phyloP scores from a whole-genome alignment of 371 early-diverging fungal species.

The Umbelopsis sp. region DNA sequence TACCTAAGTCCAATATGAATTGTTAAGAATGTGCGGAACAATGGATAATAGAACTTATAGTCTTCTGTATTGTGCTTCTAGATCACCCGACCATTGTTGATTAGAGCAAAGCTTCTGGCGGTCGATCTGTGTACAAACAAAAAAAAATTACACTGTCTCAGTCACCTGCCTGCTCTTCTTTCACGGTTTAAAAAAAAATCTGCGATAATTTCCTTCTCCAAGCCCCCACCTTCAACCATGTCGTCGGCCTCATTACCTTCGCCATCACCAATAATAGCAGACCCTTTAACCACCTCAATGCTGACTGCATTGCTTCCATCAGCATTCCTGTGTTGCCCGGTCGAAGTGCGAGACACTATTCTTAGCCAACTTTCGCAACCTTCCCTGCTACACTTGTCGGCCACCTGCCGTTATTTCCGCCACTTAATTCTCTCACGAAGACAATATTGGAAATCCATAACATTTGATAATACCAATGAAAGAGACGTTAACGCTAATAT shows the following conservation, averaged over 20 bases:
- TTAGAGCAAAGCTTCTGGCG: neutral
- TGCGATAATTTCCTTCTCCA: neutral
- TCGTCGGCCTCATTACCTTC: constrained; percentile 3
- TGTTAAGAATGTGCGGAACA: neutral
- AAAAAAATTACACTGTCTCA: neutral
- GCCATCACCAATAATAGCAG: constrained; percentile 3
- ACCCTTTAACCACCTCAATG: neutral
- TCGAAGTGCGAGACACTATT: constrained; percentile 10
- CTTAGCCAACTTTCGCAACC: constrained; percentile 7
- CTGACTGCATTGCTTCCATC: constrained; percentile 1
- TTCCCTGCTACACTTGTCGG: constrained; percentile 6
- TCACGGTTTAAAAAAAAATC: neutral
- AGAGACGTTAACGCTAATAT: neutral
- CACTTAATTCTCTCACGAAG: constrained; percentile 10
- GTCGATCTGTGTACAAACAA: neutral
- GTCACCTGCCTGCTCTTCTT: neutral
- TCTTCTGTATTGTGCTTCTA: neutral
- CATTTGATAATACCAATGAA: neutral
- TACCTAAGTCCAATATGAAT: too few species aligned
- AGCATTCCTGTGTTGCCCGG: neutral
- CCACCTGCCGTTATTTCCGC: constrained; percentile 15
- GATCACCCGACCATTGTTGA: too few species aligned
- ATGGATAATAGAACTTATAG: neutral
- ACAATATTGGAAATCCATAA: constrained; percentile 4
- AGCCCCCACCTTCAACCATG: neutral